Evolutionary conservation across 306 rosid genomes (phyloP), one percentile per base, ranked within the genome.

Genomic region (Casuarina glauca): DNA sequence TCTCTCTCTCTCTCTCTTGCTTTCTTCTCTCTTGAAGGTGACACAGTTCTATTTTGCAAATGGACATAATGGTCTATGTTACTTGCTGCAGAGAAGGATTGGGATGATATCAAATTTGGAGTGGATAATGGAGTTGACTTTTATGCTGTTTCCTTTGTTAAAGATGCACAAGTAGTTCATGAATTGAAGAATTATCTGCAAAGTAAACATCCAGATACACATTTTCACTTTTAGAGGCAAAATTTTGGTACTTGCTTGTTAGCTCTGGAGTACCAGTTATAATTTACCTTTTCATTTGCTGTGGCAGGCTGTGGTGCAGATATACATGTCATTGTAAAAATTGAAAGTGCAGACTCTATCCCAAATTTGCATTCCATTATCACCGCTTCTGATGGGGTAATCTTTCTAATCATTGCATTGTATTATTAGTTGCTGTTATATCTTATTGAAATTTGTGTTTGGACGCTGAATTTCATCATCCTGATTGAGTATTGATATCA

Each of bases 31-130:
- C 7, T 42, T 41, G 20, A 62, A 15, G 51, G 7, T 78, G 35
- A 58, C 74, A 53, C 53, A 69, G 57, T 6, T 35, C 16, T 9
- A 35, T 7, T 43, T 76, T 45, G 68, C 62, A 77, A 58, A 66
- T 54, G 57, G 43, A 66, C 53, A 60, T 75, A 35, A 77, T 44
- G 58, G 15, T 86, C 52, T 54, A 9, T 69, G 12, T 77, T 85
- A 51, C 63, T 78, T 91, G 9, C 58, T 89, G 84, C 99, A 91
- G 99, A 95, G 81, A 95, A 95, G 95, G 99, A 95, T 81, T 95
- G 99, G 99, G 99, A 95, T 72, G 99, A 95, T 81, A 95, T 95
- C 80, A 90, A 95, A 87, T 95, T 95, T 79, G 99, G 99, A 85
- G 98, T 93, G 54, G 99, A 95, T 75, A 95, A 95, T 87, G 53